Conservation (phyloP, 1,284 basidiomycete genomes). For the Bondarzewia mesenterica region DNA sequence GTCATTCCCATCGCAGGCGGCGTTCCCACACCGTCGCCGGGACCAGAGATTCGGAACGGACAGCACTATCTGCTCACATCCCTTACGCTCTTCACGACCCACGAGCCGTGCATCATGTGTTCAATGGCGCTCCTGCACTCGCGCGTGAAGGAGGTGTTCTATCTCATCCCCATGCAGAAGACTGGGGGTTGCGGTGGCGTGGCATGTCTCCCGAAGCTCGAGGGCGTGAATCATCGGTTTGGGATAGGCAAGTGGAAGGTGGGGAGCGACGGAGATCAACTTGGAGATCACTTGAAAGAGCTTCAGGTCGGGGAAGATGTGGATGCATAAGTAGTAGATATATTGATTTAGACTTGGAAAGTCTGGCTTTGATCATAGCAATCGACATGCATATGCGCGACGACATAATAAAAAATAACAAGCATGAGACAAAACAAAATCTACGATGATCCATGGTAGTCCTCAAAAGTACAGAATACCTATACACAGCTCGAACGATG, state of each 20-base stretch:
- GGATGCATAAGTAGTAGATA: conserved; percentile 35
- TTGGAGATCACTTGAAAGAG: conserved; percentile 10
- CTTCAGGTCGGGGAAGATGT: conserved; percentile 28
- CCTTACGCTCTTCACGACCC: conserved; percentile 77
- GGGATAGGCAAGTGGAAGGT: conserved; percentile 54
- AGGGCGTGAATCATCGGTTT: conserved; percentile 80
- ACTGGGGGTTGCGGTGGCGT: conserved; percentile 72
- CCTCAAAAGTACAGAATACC: not conserved
- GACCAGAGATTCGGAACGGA: conserved; percentile 39
- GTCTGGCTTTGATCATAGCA: no score
- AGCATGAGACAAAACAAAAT: no score
- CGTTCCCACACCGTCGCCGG: conserved; percentile 2
- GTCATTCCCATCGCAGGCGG: conserved; percentile 11
- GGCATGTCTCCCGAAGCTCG: conserved; percentile 64
- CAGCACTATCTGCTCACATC: conserved; percentile 82
- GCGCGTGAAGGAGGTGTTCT: conserved; percentile 79
- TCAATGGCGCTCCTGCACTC: conserved; percentile 91
- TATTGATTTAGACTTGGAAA: no score
- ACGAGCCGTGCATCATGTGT: conserved; percentile 96
- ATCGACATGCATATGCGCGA: no score
- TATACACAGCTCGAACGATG: not conserved
- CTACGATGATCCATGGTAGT: no score
- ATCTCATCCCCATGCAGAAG: conserved; percentile 58
- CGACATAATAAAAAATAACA: no score
- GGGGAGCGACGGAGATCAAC: conserved; percentile 8